These are phyloP conservation scores for Pseudocercospora macadamiae DNA, from an alignment of 2,329 filamentous ascomycete genomes.

Conservation along the genomic window DNA sequence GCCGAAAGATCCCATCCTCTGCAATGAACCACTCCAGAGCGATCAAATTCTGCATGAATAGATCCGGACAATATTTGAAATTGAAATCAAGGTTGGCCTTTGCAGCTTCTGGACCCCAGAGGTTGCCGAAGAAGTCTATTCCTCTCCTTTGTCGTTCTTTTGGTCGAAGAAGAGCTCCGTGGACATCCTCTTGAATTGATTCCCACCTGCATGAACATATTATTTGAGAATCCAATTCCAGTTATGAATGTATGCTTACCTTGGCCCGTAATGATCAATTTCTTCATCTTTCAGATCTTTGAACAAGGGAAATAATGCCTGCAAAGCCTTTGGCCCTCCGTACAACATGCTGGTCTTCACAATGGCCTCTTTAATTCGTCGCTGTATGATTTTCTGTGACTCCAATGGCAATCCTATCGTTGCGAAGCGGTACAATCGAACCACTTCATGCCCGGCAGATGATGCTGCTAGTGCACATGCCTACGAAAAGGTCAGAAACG, in stretches of 20 bases:
- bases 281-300: conserved; percentile 21
- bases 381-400: conserved; percentile 17
- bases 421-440: conserved; percentile 19
- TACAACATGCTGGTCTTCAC: conserved; percentile 20
- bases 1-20: conserved; percentile 12
- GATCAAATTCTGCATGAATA: conserved; percentile 11
- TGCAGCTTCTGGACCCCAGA: conserved; percentile 13
- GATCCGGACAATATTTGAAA: conserved; percentile 17
- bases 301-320: conserved; percentile 18
- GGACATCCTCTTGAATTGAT: conserved; percentile 1
- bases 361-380: conserved; percentile 21
- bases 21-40: conserved; percentile 10
- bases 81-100: conserved; percentile 19
- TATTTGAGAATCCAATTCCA: not conserved
- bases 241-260: not conserved
- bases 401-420: conserved; percentile 12
- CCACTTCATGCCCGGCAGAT: conserved; percentile 18
- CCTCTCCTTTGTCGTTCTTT: not conserved
- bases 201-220: not conserved
- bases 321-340: conserved; percentile 15
- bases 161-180: not conserved
- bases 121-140: conserved; percentile 11
- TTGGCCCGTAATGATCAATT: conserved; percentile 16
- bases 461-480: conserved; percentile 16
- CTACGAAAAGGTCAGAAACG: not conserved